phyloP scores from a whole-genome alignment of 305 asterid genomes.

The Fraxinus velutina region DNA sequence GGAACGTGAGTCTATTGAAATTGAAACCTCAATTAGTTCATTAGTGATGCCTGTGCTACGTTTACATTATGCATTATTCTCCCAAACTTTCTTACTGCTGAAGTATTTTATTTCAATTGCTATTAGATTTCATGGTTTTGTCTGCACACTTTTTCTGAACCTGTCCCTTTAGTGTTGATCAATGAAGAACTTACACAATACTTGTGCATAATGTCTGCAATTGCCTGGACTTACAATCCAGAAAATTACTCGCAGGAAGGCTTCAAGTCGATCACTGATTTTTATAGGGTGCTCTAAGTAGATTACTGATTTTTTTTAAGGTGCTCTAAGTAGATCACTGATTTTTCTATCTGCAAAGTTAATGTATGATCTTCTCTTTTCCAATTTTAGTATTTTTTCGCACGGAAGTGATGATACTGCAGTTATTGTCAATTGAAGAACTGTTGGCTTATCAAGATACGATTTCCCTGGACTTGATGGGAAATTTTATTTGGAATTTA shows the following conservation, averaged over 20 bases:
- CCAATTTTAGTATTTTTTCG: neutral
- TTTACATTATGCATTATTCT: neutral
- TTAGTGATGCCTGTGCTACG: conserved; percentile 11
- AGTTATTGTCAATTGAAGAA: neutral
- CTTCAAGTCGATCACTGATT: neutral
- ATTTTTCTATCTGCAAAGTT: neutral
- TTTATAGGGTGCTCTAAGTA: neutral
- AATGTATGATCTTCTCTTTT: neutral
- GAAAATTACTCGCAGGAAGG: neutral
- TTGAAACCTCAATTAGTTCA: conserved; percentile 15
- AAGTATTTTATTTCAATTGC: conserved; percentile 3
- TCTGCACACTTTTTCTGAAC: neutral
- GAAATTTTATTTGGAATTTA: neutral
- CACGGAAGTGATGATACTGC: neutral
- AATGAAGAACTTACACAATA: neutral
- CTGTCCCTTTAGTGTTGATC: neutral
- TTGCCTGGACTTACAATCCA: neutral
- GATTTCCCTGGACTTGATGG: neutral
- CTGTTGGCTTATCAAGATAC: neutral
- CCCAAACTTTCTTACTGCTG: neutral
- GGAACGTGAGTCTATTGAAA: conserved; percentile 76
- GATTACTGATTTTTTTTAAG: neutral
- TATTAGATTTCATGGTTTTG: conserved; percentile 8
- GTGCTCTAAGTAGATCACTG: neutral
- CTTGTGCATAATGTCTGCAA: neutral